Evolutionary conservation across 805 yeast genomes (phyloP), one percentile per base, ranked within the genome.

Genomic region (Ogataea glucozyma): DNA sequence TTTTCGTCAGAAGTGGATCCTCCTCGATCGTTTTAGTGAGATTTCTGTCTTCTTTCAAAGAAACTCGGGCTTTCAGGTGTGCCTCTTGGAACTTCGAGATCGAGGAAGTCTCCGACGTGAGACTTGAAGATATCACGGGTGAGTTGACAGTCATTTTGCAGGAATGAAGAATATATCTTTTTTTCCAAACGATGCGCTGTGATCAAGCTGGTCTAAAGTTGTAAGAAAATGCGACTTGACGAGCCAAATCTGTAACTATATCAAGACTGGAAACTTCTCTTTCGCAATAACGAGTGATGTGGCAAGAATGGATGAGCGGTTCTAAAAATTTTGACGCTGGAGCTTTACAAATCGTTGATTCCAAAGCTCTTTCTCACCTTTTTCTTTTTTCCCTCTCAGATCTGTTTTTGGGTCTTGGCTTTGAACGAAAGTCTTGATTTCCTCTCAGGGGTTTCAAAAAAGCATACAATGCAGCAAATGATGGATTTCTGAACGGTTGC

Each of bases 121-220:
- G 16, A 24, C 22, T 14, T 6, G 38, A 17, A 23, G 38, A n/a
- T 34, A 34, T 34, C 18, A 24, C 20, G 9, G 47, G 41, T 12
- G 43, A 43, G 40, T 47, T 44, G 30, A 47, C 45, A 34, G 51
- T 43, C 51, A 47, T 47, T 18, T 20, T 11, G n/a, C n/a, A 26
- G n/a, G 10, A 10, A 6, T 8, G 5, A 4, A 11, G 14, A 16
- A 33, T 9, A 22, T 13, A 14, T 19, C n/a, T 13, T 22, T 20
- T 33, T 22, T 20, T 12, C 26, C 4, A 31, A 34, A 8, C 20
- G 38, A 24, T 34, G 38, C 26, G 38, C 38, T 34, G 38, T 34
- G 38, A 34, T 34, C 38, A 23, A 34, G 29, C 29, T 24, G 14
- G 24, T 23, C 40, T 37, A 41, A 31, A 30, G 45, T 27, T 17